Conservation (phyloP, 2,329 filamentous ascomycete species). For the Pseudogymnoascus sp. region DNA sequence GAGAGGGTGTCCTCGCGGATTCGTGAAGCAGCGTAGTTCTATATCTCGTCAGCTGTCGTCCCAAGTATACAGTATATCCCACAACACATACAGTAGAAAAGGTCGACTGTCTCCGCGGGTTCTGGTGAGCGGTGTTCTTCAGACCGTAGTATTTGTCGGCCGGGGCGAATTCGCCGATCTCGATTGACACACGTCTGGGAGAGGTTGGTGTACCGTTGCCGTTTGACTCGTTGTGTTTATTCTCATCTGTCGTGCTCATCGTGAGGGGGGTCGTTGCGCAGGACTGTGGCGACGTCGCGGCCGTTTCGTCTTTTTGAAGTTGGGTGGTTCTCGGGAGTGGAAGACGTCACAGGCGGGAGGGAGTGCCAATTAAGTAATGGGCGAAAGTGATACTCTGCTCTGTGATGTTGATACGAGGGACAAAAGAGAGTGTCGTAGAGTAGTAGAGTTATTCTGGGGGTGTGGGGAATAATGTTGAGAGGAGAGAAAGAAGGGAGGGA, state of each 20-base stretch:
- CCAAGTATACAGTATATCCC: slow-evolving; percentile 12
- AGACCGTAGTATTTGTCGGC: slow-evolving; percentile 27
- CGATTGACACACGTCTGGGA: slow-evolving; percentile 17
- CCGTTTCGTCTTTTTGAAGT: not conserved
- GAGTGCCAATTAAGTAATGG: not conserved
- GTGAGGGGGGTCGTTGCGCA: not conserved
- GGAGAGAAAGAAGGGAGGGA: not conserved
- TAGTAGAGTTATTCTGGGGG: not conserved
- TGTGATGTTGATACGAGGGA: not conserved
- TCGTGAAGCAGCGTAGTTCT: slow-evolving; percentile 17
- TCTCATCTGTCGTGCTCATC: slow-evolving; percentile 1
- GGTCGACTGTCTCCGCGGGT: slow-evolving; percentile 24
- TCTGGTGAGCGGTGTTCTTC: slow-evolving; percentile 20
- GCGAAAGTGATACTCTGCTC: not conserved
- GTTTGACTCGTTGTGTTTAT: not conserved
- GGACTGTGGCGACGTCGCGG: not conserved
- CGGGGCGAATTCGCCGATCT: slow-evolving; percentile 26
- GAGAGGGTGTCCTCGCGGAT: slow-evolving; percentile 10
- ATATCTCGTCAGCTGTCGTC: slow-evolving; percentile 18
- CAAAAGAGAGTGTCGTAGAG: not conserved
- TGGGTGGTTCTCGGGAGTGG: not conserved
- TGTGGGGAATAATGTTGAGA: not conserved
- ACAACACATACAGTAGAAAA: slow-evolving; percentile 24
- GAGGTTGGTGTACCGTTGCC: not conserved
- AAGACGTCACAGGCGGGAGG: not conserved